A percentile compares a stretch with the other conserved stretches of the same genome.
These are phyloP conservation scores for Candida verbasci DNA, from an alignment of 805 yeast genomes.

Conservation along the genomic window DNA sequence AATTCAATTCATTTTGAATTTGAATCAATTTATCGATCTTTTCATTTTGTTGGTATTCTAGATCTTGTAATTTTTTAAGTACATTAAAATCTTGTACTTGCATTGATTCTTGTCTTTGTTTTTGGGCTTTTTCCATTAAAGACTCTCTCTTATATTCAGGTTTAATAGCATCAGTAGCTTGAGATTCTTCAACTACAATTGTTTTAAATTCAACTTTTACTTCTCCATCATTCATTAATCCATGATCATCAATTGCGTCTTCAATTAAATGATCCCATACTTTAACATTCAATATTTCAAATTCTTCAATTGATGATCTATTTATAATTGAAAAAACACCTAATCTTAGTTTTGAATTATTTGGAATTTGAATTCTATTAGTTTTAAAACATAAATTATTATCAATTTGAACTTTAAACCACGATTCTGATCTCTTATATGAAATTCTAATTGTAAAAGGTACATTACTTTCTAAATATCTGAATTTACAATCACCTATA, in stretches of 20 bases:
- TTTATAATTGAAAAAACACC: conserved; percentile 48
- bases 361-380: conserved; percentile 45
- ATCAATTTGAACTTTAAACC: conserved; percentile 66
- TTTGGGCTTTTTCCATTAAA: conserved; percentile 32
- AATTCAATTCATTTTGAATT: neutral
- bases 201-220: conserved; percentile 35
- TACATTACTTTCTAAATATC: conserved; percentile 63
- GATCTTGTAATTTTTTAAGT: conserved; percentile 6
- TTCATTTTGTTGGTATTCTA: neutral
- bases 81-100: neutral
- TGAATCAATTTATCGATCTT: conserved; percentile 10
- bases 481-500: conserved; percentile 54
- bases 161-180: conserved; percentile 1
- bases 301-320: conserved; percentile 44
- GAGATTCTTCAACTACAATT: conserved; percentile 15
- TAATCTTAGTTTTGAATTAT: conserved; percentile 32
- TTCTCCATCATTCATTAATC: conserved; percentile 39
- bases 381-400: conserved; percentile 70
- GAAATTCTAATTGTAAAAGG: conserved; percentile 68
- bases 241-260: conserved; percentile 58
- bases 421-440: conserved; percentile 37
- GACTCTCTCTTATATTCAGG: conserved; percentile 24
- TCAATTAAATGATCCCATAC: conserved; percentile 50
- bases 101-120: conserved; percentile 16
- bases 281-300: conserved; percentile 59